phyloP scores from a whole-genome alignment of 2,329 filamentous ascomycete species.

The Cucurbitaria berberidis region DNA sequence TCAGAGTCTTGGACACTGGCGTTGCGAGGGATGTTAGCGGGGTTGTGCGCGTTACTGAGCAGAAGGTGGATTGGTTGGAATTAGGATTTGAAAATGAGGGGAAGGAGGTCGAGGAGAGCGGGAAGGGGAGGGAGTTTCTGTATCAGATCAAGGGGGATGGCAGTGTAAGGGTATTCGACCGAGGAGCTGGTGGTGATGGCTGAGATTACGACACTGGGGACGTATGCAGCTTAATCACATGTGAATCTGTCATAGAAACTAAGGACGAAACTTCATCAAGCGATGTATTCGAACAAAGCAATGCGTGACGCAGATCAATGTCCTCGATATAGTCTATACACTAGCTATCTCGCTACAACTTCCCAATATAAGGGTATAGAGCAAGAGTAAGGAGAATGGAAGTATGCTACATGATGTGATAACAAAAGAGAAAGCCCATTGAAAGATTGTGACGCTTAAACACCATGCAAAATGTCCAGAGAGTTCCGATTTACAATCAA shows the following conservation, averaged over 20 bases:
- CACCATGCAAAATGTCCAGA: neutral
- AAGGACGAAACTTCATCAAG: neutral
- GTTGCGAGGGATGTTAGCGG: constrained; percentile 91
- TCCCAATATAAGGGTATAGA: constrained; percentile 10
- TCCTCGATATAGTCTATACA: neutral
- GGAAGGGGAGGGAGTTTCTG: constrained; percentile 71
- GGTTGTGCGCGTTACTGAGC: constrained; percentile 74
- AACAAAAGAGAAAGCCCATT: neutral
- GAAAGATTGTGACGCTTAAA: neutral
- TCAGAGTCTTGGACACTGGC: constrained; percentile 82
- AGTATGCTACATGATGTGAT: neutral
- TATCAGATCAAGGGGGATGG: constrained; percentile 84
- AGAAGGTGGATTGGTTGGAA: constrained; percentile 38
- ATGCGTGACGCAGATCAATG: too few relatives aligned
- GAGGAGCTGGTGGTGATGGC: constrained; percentile 61
- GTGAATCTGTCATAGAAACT: neutral
- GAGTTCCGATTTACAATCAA: too few relatives aligned
- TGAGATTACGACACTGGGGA: neutral
- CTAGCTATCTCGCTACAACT: too few relatives aligned
- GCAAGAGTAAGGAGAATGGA: neutral
- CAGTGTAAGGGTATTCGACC: constrained; percentile 80
- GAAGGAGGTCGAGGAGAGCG: constrained; percentile 24
- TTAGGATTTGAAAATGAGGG: constrained; percentile 27
- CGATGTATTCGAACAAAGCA: neutral
- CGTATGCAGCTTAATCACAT: neutral